Evolutionary conservation across 345 rosid genomes (phyloP).

Genomic region (Eucalyptus guilfoylei): DNA sequence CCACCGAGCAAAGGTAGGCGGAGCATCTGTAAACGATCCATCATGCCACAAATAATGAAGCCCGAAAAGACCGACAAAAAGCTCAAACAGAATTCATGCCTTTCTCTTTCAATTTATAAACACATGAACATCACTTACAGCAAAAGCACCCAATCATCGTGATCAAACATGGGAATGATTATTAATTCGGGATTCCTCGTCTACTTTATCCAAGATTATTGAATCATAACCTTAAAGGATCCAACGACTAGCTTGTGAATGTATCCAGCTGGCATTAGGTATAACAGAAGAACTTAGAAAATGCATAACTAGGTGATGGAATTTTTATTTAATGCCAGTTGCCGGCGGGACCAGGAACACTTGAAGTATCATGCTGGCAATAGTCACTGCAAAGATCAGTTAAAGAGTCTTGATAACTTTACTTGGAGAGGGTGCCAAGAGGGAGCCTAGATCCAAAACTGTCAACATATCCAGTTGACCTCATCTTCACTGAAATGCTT

Average conservation of each 20-base stretch:
- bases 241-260: background rate
- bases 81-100: background rate
- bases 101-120: background rate
- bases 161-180: background rate
- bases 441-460: accelerated
- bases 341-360: background rate
- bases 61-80: background rate
- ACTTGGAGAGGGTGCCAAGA: too few relatives aligned
- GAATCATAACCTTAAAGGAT: background rate
- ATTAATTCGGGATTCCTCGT: background rate
- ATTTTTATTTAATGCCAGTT: background rate
- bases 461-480: accelerated
- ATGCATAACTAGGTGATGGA: background rate
- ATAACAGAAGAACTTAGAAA: background rate
- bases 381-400: background rate
- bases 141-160: background rate
- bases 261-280: background rate
- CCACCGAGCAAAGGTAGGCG: background rate
- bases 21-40: background rate
- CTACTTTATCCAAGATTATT: background rate
- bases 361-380: background rate
- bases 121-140: background rate
- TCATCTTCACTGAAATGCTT: accelerated
- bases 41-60: background rate
- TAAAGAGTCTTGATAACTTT: background rate